These are phyloP conservation scores for Cytospora mali DNA, from an alignment of 2,329 filamentous ascomycete species.

Conservation along the genomic window DNA sequence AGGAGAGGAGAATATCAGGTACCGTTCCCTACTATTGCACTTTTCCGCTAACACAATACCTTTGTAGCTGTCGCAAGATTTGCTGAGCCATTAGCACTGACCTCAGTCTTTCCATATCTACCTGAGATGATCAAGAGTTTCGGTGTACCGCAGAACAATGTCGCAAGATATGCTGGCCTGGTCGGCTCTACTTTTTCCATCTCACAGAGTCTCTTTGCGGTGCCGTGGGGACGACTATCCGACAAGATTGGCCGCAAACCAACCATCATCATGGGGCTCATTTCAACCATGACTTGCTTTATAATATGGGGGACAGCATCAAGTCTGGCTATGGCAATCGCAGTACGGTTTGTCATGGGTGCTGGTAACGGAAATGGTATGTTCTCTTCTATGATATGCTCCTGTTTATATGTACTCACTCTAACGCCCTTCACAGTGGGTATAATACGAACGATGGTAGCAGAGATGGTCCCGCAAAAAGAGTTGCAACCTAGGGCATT, in stretches of 20 bases:
- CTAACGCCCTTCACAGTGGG: constrained; percentile 61
- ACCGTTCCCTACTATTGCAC: constrained; percentile 29
- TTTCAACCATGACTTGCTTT: constrained; percentile 80
- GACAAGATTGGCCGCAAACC: constrained; percentile 83
- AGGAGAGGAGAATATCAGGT: constrained; percentile 6
- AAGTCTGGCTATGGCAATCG: constrained; percentile 77
- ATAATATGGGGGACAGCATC: constrained; percentile 83
- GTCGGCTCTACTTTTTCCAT: constrained; percentile 74
- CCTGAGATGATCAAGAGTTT: constrained; percentile 86
- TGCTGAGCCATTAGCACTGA: constrained; percentile 73
- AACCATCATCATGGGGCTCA: constrained; percentile 71
- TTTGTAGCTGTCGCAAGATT: constrained; percentile 75
- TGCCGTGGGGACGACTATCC: constrained; percentile 75
- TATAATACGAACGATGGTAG: constrained; percentile 88
- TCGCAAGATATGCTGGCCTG: constrained; percentile 80
- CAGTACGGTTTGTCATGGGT: constrained; percentile 76
- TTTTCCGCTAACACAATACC: constrained; percentile 38
- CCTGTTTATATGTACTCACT: constrained; percentile 31
- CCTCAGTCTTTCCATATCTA: constrained; percentile 70
- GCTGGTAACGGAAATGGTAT: constrained; percentile 81
- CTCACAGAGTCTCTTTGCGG: constrained; percentile 70
- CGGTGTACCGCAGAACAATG: constrained; percentile 67
- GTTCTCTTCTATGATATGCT: constrained; percentile 29
- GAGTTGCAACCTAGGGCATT: constrained; percentile 88
- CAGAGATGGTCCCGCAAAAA: constrained; percentile 86